Conservation (phyloP, 305 asterid species). For the Solanum hybrid region DNA sequence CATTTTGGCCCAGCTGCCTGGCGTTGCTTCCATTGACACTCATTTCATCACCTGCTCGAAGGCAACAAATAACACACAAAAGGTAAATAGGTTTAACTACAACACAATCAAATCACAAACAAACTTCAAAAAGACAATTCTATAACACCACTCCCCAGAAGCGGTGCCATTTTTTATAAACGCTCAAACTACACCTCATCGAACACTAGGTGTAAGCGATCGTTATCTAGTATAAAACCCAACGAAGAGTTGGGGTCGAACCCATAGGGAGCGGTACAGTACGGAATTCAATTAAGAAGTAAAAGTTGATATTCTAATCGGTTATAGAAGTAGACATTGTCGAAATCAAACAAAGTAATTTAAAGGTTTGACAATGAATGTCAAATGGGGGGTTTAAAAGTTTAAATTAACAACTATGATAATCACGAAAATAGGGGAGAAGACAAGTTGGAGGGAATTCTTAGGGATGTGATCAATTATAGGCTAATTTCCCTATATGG, state of each 20-base stretch:
- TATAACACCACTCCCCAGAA: not conserved
- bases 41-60: not conserved
- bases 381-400: not conserved
- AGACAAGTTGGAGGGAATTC: not conserved
- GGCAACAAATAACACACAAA: not conserved
- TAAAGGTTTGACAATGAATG: not conserved
- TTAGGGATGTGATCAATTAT: not conserved
- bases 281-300: not conserved
- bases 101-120: not conserved
- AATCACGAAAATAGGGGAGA: not conserved
- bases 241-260: not conserved
- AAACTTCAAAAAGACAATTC: not conserved
- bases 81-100: not conserved
- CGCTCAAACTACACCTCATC: not conserved
- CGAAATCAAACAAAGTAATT: not conserved
- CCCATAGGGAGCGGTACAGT: not conserved
- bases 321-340: not conserved
- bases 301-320: too few species aligned
- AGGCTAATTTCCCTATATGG: not conserved
- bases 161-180: not conserved
- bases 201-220: not conserved
- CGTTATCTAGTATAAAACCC: not conserved
- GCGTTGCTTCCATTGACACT: not conserved
- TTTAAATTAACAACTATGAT: not conserved
- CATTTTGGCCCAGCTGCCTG: not conserved